phyloP scores from a whole-genome alignment of 192 early-diverging fungal genomes.

The Pilaira anomala region DNA sequence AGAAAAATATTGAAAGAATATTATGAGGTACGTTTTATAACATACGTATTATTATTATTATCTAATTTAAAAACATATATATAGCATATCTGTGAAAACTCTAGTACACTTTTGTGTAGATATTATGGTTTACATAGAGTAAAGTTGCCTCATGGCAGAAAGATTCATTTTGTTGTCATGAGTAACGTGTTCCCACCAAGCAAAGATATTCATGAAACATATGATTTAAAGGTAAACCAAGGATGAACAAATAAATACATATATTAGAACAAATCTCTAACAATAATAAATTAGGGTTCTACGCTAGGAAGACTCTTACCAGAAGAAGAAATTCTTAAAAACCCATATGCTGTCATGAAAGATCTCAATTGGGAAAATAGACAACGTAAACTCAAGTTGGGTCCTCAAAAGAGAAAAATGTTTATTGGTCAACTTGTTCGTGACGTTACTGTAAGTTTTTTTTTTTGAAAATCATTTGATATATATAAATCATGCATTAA shows the following conservation, averaged over 20 bases:
- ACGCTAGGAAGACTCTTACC: slow-evolving; percentile 81
- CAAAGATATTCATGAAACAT: slow-evolving; percentile 96
- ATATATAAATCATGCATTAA: slow-evolving; percentile 4
- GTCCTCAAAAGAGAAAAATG: slow-evolving; percentile 74
- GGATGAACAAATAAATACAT: no score
- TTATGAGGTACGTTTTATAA: slow-evolving; percentile 48
- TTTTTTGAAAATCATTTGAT: slow-evolving; percentile 37
- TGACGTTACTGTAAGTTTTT: slow-evolving; percentile 72
- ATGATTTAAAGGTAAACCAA: slow-evolving; percentile 80
- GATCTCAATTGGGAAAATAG: slow-evolving; percentile 94
- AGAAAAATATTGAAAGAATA: slow-evolving; percentile 84
- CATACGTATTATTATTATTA: background rate
- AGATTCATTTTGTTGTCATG: slow-evolving; percentile 99
- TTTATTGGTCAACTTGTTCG: slow-evolving; percentile 87
- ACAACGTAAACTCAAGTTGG: slow-evolving; percentile 72
- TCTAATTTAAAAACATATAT: slow-evolving; percentile 1
- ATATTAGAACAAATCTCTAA: no score
- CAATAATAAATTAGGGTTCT: slow-evolving; percentile 63
- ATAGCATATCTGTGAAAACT: slow-evolving; percentile 81
- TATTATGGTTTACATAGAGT: slow-evolving; percentile 96
- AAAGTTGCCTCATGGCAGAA: slow-evolving; percentile 85
- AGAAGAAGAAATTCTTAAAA: slow-evolving; percentile 73
- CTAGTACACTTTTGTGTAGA: slow-evolving; percentile 87
- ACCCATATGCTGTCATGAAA: slow-evolving; percentile 91
- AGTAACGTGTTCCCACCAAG: slow-evolving; percentile 96